Conservation (phyloP, 2,329 filamentous ascomycete genomes). For the Byssothecium circinans region DNA sequence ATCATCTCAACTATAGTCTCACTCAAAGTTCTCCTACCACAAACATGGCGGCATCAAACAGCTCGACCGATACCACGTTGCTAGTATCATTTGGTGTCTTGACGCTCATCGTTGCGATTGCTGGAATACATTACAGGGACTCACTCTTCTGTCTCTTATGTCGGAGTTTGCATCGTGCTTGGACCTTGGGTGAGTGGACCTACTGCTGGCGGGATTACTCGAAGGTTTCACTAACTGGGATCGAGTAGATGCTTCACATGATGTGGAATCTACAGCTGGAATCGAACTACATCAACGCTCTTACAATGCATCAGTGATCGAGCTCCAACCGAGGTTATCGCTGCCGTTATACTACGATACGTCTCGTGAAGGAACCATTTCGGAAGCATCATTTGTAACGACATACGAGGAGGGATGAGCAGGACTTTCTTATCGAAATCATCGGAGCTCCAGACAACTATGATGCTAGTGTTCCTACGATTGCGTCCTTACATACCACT, state of each 20-base stretch:
- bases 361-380: too few relatives aligned
- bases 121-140: neutral
- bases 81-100: conserved; percentile 8
- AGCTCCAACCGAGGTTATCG: neutral
- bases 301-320: neutral
- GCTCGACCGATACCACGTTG: conserved; percentile 4
- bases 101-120: conserved; percentile 5
- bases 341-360: neutral
- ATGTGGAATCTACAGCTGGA: neutral
- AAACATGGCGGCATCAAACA: too few relatives aligned
- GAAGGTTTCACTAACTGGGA: neutral
- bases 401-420: too few relatives aligned
- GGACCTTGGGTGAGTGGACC: neutral
- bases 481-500: too few relatives aligned
- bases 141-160: conserved; percentile 1
- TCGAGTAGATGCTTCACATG: neutral
- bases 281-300: too few relatives aligned
- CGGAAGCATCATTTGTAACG: too few relatives aligned
- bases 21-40: too few relatives aligned
- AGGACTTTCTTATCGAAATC: too few relatives aligned
- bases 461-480: too few relatives aligned
- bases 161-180: neutral
- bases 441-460: too few relatives aligned
- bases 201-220: neutral
- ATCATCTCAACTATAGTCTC: too few relatives aligned